Conservation (phyloP, 352 stramenopile species). For the Globisporangium barbulae region DNA sequence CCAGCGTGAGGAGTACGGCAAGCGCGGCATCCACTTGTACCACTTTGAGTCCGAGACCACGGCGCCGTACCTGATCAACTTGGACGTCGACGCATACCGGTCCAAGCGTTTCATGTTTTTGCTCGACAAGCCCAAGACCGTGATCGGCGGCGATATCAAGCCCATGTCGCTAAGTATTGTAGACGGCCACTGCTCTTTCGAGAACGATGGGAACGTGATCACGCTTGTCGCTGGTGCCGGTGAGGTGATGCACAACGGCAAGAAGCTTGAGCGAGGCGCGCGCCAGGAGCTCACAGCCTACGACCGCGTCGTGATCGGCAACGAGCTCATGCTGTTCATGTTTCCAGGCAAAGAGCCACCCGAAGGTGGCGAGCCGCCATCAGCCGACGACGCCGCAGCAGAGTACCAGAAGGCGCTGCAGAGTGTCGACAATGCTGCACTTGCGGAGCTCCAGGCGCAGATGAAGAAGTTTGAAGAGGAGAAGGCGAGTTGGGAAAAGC, state of each 20-base stretch:
- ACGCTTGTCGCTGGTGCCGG: constrained; percentile 68
- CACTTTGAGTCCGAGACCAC: constrained; percentile 88
- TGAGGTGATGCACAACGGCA: constrained; percentile 88
- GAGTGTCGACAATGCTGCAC: constrained; percentile 59
- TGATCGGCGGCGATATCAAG: constrained; percentile 85
- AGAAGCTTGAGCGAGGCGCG: constrained; percentile 46
- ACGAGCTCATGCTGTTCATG: constrained; percentile 87
- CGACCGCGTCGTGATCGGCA: constrained; percentile 82
- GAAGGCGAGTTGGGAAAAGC: constrained; percentile 84
- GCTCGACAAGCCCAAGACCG: constrained; percentile 54
- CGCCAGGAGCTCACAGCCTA: constrained; percentile 47
- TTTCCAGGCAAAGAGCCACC: constrained; percentile 44
- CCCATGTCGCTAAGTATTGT: constrained; percentile 90
- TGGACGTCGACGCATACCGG: constrained; percentile 93
- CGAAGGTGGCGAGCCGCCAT: constrained; percentile 45
- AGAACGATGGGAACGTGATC: constrained; percentile 38
- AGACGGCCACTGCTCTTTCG: constrained; percentile 82
- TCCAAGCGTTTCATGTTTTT: constrained; percentile 93
- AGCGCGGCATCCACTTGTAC: constrained; percentile 85
- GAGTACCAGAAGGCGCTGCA: constrained; percentile 89
- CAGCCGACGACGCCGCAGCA: constrained; percentile 77
- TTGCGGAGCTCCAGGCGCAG: constrained; percentile 87
- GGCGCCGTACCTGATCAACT: constrained; percentile 90
- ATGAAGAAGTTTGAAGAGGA: constrained; percentile 89
- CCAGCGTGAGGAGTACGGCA: constrained; percentile 88